Percentiles rank a stretch among this genome's conserved stretches.
Evolutionary conservation across 2,329 filamentous ascomycete genomes (phyloP).

Genomic region (Cytospora piceae): DNA sequence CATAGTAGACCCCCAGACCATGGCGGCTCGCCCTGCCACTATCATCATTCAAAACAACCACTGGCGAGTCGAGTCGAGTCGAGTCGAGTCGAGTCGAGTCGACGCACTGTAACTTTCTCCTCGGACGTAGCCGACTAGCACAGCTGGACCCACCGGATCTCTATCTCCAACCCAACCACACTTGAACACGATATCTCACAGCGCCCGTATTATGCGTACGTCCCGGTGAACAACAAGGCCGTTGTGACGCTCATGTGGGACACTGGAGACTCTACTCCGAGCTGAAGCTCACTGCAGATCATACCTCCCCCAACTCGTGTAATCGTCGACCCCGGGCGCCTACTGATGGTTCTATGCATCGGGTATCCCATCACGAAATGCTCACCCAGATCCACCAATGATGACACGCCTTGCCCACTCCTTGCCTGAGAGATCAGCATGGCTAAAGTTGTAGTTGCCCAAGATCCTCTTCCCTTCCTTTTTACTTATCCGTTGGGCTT

Average conservation of each 20-base stretch:
- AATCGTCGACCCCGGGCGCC: background rate
- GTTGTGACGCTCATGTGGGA: slow-evolving; percentile 7
- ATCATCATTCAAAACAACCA: background rate
- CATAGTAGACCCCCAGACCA: slow-evolving; percentile 3
- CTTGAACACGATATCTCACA: slow-evolving; percentile 20
- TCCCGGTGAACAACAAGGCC: slow-evolving; percentile 6
- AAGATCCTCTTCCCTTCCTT: background rate
- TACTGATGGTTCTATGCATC: background rate
- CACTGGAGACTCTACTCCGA: slow-evolving; percentile 2
- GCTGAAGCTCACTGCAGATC: background rate
- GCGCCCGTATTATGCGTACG: slow-evolving; percentile 3
- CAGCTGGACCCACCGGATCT: slow-evolving; percentile 9
- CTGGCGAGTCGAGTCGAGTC: background rate
- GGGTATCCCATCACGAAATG: background rate
- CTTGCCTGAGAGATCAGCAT: background rate
- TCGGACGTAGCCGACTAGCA: background rate
- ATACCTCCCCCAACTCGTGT: background rate
- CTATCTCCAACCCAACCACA: slow-evolving; percentile 14
- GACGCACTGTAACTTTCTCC: background rate
- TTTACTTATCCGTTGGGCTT: background rate
- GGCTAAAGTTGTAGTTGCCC: background rate
- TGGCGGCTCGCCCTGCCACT: background rate
- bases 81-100: no score
- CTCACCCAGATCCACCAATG: slow-evolving; percentile 1
- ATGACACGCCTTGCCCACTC: background rate